Evolutionary conservation across 345 rosid species (phyloP).

Genomic region (Populus davidiana): DNA sequence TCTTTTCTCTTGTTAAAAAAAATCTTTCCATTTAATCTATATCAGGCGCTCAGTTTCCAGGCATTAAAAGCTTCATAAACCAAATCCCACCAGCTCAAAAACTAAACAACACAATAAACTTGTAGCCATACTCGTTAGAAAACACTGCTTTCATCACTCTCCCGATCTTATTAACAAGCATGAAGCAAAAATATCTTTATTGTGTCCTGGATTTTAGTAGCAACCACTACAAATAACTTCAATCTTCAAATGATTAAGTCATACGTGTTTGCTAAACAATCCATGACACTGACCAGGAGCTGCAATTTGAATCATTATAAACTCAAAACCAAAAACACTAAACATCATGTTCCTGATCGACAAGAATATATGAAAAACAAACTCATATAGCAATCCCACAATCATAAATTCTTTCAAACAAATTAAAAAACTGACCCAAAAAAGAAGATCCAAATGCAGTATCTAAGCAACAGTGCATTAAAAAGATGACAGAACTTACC

Average conservation of each 20-base stretch:
- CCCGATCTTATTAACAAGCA: neutral
- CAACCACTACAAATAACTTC: neutral
- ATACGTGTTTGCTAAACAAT: neutral
- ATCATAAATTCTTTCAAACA: neutral
- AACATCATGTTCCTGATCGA: neutral
- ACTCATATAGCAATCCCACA: neutral
- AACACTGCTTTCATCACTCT: neutral
- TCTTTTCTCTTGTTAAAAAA: neutral
- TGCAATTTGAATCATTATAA: neutral
- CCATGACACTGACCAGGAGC: neutral
- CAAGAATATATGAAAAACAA: neutral
- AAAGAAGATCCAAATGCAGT: neutral
- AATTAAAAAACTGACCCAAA: neutral
- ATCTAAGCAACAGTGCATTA: neutral
- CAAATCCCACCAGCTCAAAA: neutral
- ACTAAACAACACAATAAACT: neutral
- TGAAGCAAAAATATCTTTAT: neutral
- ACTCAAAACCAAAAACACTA: neutral
- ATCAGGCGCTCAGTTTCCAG: neutral
- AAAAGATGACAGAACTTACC: slow-evolving; percentile 22
- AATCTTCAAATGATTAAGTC: neutral
- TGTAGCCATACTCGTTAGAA: neutral
- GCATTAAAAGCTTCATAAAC: neutral
- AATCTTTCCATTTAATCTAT: too few relatives aligned
- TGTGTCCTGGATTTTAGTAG: neutral